phyloP scores from a whole-genome alignment of 1,284 basidiomycete species.

The Trichosporon coremiiforme region DNA sequence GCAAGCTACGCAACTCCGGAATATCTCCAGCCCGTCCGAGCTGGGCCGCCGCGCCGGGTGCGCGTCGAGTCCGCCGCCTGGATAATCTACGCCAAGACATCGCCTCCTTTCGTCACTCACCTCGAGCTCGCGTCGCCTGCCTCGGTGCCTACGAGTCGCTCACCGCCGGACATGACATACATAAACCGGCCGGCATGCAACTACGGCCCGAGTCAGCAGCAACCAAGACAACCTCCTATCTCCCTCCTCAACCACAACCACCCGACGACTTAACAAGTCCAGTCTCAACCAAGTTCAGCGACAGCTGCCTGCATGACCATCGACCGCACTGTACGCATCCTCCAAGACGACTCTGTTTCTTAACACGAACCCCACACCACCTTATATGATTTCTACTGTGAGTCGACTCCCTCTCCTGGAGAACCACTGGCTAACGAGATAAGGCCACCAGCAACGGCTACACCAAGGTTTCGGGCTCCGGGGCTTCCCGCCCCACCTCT shows the following conservation, averaged over 20 bases:
- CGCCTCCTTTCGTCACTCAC: conserved; percentile 1
- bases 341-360: conserved; percentile 11
- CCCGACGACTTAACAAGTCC: not conserved
- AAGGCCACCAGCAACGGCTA: not conserved
- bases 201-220: not conserved
- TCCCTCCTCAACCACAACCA: not conserved
- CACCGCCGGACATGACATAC: not conserved
- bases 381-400: conserved; percentile 9
- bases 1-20: conserved; percentile 1
- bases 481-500: conserved; percentile 8
- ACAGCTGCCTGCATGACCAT: conserved; percentile 10
- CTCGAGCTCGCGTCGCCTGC: not conserved
- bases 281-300: not conserved
- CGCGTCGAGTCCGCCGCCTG: conserved; percentile 15
- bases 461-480: conserved; percentile 13
- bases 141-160: not conserved
- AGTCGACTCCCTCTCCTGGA: not conserved
- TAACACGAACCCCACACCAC: not conserved
- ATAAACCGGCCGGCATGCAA: not conserved
- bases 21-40: not conserved
- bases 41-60: not conserved
- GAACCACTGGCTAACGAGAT: not conserved
- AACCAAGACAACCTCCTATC: not conserved
- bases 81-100: conserved; percentile 15
- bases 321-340: conserved; percentile 13